Conservation (phyloP, 2,329 filamentous ascomycete genomes). For the Verticillium dahliae region DNA sequence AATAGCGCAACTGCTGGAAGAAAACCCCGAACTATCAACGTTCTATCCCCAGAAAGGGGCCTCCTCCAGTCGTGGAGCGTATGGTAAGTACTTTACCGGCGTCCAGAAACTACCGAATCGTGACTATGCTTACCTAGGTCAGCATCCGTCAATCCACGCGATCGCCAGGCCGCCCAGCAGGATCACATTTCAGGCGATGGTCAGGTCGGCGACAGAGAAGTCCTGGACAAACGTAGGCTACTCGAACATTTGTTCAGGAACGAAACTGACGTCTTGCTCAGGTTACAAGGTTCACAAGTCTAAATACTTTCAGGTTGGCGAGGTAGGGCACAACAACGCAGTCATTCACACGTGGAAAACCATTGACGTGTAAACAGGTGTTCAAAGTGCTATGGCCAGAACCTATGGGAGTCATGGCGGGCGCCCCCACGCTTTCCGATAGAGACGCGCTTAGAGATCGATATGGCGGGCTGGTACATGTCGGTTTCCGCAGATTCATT, state of each 20-base stretch:
- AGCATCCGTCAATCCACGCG: background rate
- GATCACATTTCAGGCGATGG: background rate
- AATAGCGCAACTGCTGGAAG: background rate
- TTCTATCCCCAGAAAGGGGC: background rate
- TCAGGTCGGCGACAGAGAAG: slow-evolving; percentile 4
- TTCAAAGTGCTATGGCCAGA: slow-evolving; percentile 52
- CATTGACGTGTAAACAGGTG: slow-evolving; percentile 26
- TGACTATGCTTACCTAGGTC: background rate
- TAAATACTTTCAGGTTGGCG: slow-evolving; percentile 30
- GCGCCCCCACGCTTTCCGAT: slow-evolving; percentile 23
- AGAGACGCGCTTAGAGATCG: slow-evolving; percentile 25
- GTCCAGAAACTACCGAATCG: background rate
- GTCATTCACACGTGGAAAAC: background rate
- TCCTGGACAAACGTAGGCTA: slow-evolving; percentile 29
- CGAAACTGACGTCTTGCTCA: slow-evolving; percentile 11
- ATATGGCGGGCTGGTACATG: slow-evolving; percentile 33
- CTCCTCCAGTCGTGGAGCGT: slow-evolving; percentile 7
- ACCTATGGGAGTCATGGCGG: slow-evolving; percentile 32
- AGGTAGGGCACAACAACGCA: slow-evolving; percentile 20
- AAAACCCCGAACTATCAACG: background rate
- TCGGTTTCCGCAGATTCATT: slow-evolving; percentile 48
- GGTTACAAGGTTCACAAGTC: slow-evolving; percentile 33
- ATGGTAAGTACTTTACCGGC: slow-evolving; percentile 1
- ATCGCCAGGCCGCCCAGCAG: too few relatives aligned
- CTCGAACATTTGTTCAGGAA: background rate